Base-by-base conservation (phyloP, 1,139 yeast genomes). In the Nakaseomyces glabratus region DNA sequence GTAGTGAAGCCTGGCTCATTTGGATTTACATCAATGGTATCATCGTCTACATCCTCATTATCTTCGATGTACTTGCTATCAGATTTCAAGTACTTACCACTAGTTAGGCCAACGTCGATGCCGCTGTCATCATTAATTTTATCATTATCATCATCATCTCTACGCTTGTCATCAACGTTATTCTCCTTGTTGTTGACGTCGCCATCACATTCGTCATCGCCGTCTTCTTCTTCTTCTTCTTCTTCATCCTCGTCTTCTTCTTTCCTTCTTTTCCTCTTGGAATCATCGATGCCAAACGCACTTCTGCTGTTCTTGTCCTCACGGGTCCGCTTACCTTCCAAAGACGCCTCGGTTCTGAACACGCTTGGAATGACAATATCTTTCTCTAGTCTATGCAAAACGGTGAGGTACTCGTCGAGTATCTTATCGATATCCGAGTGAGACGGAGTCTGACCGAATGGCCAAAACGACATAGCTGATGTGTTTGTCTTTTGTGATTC, bases 391-490 rank as follows among this genome's bases (percentile, higher is more conserved):
- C 45, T 37, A 34, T 52, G 57, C 30, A 56, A 35, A n/a, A 51
- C 50, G 28, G 49, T 46, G 37, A 56, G 57, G 42, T 62, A 62
- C 24, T 54, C 56, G 20, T 57, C 63, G 37, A 62, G 45, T 16
- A 58, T 49, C 40, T 55, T 55, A 42, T 57, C 58, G 24, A 62
- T 52, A 40, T 60, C 55, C 21, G 64, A 54, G 28, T 55, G 51
- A 17, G 51, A 55, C 20, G 58, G 50, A 40, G 55, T 61, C 42
- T 60, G 64, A 49, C 69, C 67, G 48, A 66, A 65, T 26, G 69
- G 71, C 71, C 71, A 66, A 45, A 63, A 63, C 21, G 71, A 65
- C 70, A 66, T 66, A 17, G 23, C 33, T 25, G 13, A n/a, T n/a
- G n/a, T n/a, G n/a, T n/a, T n/a, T n/a, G n/a, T n/a, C n/a, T n/a